Percentiles rank a stretch among this genome's conserved stretches.
phyloP scores from a whole-genome alignment of 805 yeast species.

The Debaryomyces hansenii region DNA sequence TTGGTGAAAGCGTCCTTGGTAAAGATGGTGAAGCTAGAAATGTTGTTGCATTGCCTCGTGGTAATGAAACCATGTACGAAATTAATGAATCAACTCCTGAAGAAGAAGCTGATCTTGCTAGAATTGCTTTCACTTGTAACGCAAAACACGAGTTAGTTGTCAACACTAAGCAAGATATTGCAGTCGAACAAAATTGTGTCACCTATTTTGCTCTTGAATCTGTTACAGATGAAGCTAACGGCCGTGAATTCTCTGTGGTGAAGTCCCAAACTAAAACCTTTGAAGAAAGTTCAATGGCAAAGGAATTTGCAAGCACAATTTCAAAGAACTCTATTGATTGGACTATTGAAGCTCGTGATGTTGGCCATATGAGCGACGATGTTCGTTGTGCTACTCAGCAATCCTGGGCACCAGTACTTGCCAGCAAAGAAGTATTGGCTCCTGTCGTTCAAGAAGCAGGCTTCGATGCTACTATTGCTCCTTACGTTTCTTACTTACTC shows the following conservation, averaged over 20 bases:
- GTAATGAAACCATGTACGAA: conserved; percentile 41
- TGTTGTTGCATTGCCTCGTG: conserved; percentile 44
- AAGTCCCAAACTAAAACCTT: conserved; percentile 18
- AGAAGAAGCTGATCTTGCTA: conserved; percentile 7
- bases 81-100: conserved; percentile 30
- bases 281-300: conserved; percentile 16
- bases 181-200: conserved; percentile 18
- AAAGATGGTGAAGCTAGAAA: conserved; percentile 41
- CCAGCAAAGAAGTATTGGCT: conserved; percentile 32
- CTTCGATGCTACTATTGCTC: conserved; percentile 14
- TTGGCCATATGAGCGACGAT: conserved; percentile 20
- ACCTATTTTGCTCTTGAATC: conserved; percentile 18
- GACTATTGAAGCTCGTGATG: conserved; percentile 41
- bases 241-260: conserved; percentile 20
- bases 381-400: conserved; percentile 32
- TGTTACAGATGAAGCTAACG: conserved; percentile 4
- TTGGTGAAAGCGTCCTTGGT: conserved; percentile 44
- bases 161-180: conserved; percentile 29
- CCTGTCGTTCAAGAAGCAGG: conserved; percentile 20
- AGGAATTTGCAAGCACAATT: conserved; percentile 16
- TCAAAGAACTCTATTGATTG: conserved; percentile 26
- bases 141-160: conserved; percentile 41
- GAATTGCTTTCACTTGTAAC: conserved; percentile 29
- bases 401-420: conserved; percentile 33
- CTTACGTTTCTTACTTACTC: conserved; percentile 36